Base-by-base conservation (phyloP, 208 protist species). In the Leishmania braziliensis region DNA sequence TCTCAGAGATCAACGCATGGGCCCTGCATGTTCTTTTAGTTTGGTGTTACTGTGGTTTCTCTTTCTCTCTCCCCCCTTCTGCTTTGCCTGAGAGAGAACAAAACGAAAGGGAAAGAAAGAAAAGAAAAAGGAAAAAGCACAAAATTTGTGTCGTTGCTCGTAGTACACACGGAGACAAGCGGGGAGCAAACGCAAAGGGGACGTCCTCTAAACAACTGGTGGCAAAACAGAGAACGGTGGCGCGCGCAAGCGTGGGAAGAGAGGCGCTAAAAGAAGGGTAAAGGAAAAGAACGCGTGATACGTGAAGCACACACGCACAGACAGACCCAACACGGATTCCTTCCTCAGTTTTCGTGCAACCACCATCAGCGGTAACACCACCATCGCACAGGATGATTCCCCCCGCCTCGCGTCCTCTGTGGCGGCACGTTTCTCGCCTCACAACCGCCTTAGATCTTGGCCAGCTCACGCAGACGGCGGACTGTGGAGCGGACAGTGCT, bases 381-480 rank as follows among this genome's bases (percentile, higher is more conserved):
- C 39, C 39, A 23, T 43, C 29, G 26, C 36, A 39, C 39, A 23
- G 18, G 51, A 62, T 76, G 39, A 54, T 51, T 29, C 69, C 46
- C 46, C 5, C 6, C 18, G 36, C n/a, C 46, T 29, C 69, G 69
- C 5, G 69, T 53, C 12, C 46, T 51, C 43, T 29, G 46, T 20
- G 26, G 26, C 16, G 12, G 69, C 69, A 53, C n/a, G 69, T 51
- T 73, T 51, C 46, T 73, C 23, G 69, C 18, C 69, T 6, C 51
- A 48, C 14, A 76, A 4, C 16, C 33, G 18, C 77, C 56, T 88
- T 87, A 91, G 81, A 90, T 86, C 89, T 94, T 93, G 85, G 93
- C 85, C 53, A 99, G 91, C 85, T 99, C 98, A 78, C 99, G 97
- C 50, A 99, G 93, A 92, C 99, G 99, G 90, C 99, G 99, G 76